phyloP scores from a whole-genome alignment of 768 basidiomycete genomes.

The Suillus plorans region DNA sequence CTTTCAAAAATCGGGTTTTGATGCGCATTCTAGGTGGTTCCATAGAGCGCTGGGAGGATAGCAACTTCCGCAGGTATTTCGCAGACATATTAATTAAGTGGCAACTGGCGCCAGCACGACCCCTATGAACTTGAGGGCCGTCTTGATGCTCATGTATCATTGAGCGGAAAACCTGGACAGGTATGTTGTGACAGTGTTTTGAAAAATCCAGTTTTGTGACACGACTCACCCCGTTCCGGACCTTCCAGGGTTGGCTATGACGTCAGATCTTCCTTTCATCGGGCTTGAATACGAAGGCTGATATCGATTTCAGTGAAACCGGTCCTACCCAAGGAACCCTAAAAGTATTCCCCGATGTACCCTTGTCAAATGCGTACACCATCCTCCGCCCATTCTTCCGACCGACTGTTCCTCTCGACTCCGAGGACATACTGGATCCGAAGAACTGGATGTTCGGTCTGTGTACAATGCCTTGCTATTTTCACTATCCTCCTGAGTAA shows the following conservation, averaged over 20 bases:
- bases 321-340: conserved; percentile 70
- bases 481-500: conserved; percentile 22
- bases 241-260: conserved; percentile 80
- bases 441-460: conserved; percentile 55
- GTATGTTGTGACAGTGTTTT: conserved; percentile 23
- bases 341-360: conserved; percentile 65
- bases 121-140: conserved; percentile 63
- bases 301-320: conserved; percentile 46
- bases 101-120: conserved; percentile 65
- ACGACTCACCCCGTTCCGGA: conserved; percentile 40
- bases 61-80: conserved; percentile 57
- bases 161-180: conserved; percentile 60
- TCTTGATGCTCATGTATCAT: conserved; percentile 57
- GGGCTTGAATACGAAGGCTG: conserved; percentile 9
- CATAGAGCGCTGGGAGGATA: conserved; percentile 77
- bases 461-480: conserved; percentile 23
- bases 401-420: conserved; percentile 39
- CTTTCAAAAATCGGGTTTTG: neutral
- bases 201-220: too few species aligned
- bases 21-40: conserved; percentile 51
- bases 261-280: conserved; percentile 34
- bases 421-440: conserved; percentile 44
- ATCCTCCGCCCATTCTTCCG: conserved; percentile 79
- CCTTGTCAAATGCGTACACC: conserved; percentile 67
- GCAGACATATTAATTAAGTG: conserved; percentile 56